Evolutionary conservation across 2,329 filamentous ascomycete genomes (phyloP).

Genomic region (Fonsecaea erecta): DNA sequence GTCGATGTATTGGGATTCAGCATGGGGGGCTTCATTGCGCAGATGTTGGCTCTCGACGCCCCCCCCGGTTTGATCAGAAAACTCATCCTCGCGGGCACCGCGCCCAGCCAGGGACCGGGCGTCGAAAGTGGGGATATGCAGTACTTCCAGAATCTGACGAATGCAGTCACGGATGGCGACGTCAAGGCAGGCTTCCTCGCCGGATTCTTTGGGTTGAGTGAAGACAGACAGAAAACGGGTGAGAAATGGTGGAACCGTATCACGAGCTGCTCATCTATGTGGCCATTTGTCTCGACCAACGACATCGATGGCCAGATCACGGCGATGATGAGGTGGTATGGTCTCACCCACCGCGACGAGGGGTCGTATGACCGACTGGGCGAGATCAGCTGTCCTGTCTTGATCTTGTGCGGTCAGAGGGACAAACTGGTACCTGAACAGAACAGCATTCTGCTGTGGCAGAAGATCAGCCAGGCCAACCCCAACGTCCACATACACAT

Average conservation of each 20-base stretch:
- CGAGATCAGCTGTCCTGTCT: conserved; percentile 6
- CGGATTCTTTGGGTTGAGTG: conserved; percentile 1
- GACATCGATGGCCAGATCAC: conserved; percentile 1
- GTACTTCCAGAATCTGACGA: conserved; percentile 6
- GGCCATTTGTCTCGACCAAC: not conserved
- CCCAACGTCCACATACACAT: conserved; percentile 6
- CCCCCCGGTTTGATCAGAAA: conserved; percentile 42
- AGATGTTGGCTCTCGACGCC: conserved; percentile 48
- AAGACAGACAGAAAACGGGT: not conserved
- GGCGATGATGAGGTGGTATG: conserved; percentile 2
- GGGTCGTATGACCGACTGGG: conserved; percentile 13
- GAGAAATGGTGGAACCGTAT: conserved; percentile 4
- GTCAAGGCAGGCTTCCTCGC: conserved; percentile 1
- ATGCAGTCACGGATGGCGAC: not conserved
- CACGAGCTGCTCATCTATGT: not conserved
- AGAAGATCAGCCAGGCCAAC: conserved; percentile 12
- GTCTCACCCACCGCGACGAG: not conserved
- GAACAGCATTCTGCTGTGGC: conserved; percentile 11
- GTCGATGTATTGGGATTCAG: conserved; percentile 57
- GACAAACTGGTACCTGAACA: conserved; percentile 5
- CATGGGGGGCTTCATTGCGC: conserved; percentile 55
- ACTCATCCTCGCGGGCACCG: conserved; percentile 53
- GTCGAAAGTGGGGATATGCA: conserved; percentile 4
- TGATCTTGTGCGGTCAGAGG: conserved; percentile 4
- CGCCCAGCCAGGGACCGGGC: conserved; percentile 41